phyloP scores from a whole-genome alignment of 805 yeast species.

The Cyberlindnera mrakii region DNA sequence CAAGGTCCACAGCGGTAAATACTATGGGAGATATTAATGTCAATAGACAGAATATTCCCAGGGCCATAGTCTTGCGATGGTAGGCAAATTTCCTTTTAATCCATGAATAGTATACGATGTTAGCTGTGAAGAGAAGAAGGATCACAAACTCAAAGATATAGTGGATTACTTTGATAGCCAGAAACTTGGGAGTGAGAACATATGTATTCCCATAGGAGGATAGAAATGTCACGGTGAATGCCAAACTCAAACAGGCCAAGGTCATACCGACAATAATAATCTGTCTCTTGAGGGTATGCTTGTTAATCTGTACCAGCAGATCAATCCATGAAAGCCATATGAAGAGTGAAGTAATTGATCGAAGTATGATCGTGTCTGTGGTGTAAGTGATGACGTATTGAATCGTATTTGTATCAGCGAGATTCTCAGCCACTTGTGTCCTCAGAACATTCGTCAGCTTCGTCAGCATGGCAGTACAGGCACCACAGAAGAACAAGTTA shows the following conservation, averaged over 20 bases:
- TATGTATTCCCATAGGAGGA: conserved; percentile 8
- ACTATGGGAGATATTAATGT: conserved; percentile 32
- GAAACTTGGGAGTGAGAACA: neutral
- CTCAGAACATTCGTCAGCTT: conserved; percentile 40
- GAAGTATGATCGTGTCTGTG: conserved; percentile 31
- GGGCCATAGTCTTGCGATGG: conserved; percentile 38
- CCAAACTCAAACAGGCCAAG: conserved; percentile 26
- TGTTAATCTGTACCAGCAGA: conserved; percentile 35
- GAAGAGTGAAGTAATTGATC: conserved; percentile 37
- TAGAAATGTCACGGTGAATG: conserved; percentile 18
- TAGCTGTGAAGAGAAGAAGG: conserved; percentile 25
- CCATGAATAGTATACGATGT: conserved; percentile 32
- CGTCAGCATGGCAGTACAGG: conserved; percentile 45
- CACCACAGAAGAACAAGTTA: conserved; percentile 49
- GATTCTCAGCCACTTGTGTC: conserved; percentile 44
- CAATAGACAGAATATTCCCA: conserved; percentile 39
- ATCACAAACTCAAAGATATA: conserved; percentile 26
- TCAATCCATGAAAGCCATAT: conserved; percentile 52
- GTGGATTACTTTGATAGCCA: conserved; percentile 24
- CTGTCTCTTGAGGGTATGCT: conserved; percentile 24
- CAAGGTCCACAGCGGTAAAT: conserved; percentile 32
- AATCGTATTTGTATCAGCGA: conserved; percentile 45
- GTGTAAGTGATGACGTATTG: conserved; percentile 32
- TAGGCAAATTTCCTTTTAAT: conserved; percentile 39
- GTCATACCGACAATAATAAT: conserved; percentile 28